Percentiles rank a stretch among this genome's conserved stretches.
phyloP scores from a whole-genome alignment of 495 filamentous ascomycete species.

The Xylaria intraflava region DNA sequence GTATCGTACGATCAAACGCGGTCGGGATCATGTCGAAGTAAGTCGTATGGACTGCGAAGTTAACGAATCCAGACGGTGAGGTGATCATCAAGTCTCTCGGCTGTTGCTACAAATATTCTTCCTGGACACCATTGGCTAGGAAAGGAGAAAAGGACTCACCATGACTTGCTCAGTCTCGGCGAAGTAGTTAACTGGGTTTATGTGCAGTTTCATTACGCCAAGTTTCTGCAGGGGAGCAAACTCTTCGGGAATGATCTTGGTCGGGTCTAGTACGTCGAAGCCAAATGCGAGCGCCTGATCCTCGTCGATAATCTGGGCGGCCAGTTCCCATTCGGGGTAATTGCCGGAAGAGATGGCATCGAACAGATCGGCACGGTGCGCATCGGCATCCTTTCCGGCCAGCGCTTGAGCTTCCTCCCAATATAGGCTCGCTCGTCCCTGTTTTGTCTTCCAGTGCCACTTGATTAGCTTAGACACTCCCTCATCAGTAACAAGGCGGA shows the following conservation, averaged over 20 bases:
- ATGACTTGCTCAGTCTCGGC: conserved; percentile 70
- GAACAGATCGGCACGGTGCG: conserved; percentile 64
- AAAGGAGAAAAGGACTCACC: conserved; percentile 34
- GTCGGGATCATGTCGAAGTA: neutral
- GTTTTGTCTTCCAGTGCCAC: conserved; percentile 63
- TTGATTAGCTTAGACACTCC: conserved; percentile 63
- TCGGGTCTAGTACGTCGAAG: conserved; percentile 68
- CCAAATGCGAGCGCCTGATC: conserved; percentile 57
- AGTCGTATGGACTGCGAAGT: too few relatives aligned
- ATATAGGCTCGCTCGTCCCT: conserved; percentile 62
- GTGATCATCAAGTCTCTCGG: too few relatives aligned
- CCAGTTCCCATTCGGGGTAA: conserved; percentile 66
- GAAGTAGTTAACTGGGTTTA: conserved; percentile 70
- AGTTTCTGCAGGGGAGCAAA: conserved; percentile 58
- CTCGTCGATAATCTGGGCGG: conserved; percentile 70
- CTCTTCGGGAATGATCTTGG: conserved; percentile 71
- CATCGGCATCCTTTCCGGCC: conserved; percentile 65
- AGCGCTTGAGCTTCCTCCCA: conserved; percentile 66
- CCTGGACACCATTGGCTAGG: neutral
- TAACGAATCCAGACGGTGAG: too few relatives aligned
- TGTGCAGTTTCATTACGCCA: conserved; percentile 62
- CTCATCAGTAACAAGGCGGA: conserved; percentile 59
- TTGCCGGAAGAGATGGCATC: conserved; percentile 60
- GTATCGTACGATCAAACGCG: neutral
- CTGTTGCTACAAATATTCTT: too few relatives aligned